Base-by-base conservation (phyloP, 495 filamentous ascomycete genomes). In the Articulospora tetracladia region DNA sequence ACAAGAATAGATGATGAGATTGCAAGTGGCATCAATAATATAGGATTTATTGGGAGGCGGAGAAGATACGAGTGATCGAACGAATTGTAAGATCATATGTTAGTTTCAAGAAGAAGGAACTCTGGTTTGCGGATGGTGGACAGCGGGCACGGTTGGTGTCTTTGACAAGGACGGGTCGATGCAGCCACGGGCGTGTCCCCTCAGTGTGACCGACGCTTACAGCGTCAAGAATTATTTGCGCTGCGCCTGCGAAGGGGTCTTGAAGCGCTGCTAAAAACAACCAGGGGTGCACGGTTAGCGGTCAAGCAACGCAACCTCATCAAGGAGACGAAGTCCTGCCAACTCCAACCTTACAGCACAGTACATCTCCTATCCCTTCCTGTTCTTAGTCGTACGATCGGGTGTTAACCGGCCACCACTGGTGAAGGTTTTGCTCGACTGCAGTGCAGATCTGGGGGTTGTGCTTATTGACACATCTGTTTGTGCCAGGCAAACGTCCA, bases 201-300 rank as follows among this genome's bases (percentile, higher is more conserved):
- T 50, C 47, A 24, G 23, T 27, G 49, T 27, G 25, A 46, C 23
- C 15, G 53, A 54, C 58, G 62, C 58, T 61, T 65, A 60, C 63
- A 61, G 59, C 63, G 63, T 59, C 52, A 62, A 62, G 52, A 36
- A 11, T 44, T 30, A 36, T 34, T 62, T 22, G 58, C 58, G 39
- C 47, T 48, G 63, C 63, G 63, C 57, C 63, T 65, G 50, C 30
- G 61, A 52, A n/a, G n/a, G n/a, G 39, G 39, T 19, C 39, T 61
- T 56, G 58, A 65, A 65, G 63, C 63, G 63, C 63, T 57, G 57
- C 36, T 46, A n/a, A 44, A 30, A 44, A 36, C 30, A 15, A 20
- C 34, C 22, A 50, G 47, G 20, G 17, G 19, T 27, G 6, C 2
- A 50, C 22, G 4, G 28, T 13, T 36, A 41, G 19, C 23, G 1